Base-by-base conservation (phyloP, 1,284 basidiomycete genomes). In the Microbotryum lychnidis-dioicae region DNA sequence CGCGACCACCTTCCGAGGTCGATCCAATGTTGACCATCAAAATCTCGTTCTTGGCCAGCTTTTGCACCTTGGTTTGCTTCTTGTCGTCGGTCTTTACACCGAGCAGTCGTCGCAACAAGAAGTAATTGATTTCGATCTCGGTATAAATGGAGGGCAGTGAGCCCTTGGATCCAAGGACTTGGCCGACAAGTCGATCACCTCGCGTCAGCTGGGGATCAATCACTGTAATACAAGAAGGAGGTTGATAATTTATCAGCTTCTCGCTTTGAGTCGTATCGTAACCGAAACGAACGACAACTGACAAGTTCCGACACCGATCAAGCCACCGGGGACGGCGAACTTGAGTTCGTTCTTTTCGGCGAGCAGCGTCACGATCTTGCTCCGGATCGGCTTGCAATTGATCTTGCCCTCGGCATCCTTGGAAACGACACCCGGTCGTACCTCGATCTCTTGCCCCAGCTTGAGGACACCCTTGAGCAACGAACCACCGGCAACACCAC, bases 71-170 rank as follows among this genome's bases (percentile, higher is more conserved):
- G 52, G 93, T 96, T 76, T 93, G 90, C 76, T 97, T 97, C 80
- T 92, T 94, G 79, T 97, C 94, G 76, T 97, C 93, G 31, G 90
- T 91, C 77, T 94, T 93, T 70, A 97, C 96, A 77, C 94, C 94
- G n/a, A 98, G 83, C 64, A 98, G 78, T 68, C 96, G 84, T 67
- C 96, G 88, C 52, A 96, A 85, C 52, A 96, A 80, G 85, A 94
- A 96, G 68, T 93, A 78, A 73, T 84, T 89, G 76, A 93, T 92
- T 77, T 94, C 91, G 55, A 94, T 81, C 75, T 82, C 94, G 23
- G 89, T 89, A 78, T 90, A 98, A 69, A 98, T 91, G 68, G 87
- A 84, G 0, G 94, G 93, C 48, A 97, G 81, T 75, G 91, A 89
- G 50, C 94, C 94, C 49, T 96, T 91, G 0, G 88, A 87, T 64